Evolutionary conservation across 805 yeast species (phyloP).

Genomic region (Kockiozyma suomiensis): DNA sequence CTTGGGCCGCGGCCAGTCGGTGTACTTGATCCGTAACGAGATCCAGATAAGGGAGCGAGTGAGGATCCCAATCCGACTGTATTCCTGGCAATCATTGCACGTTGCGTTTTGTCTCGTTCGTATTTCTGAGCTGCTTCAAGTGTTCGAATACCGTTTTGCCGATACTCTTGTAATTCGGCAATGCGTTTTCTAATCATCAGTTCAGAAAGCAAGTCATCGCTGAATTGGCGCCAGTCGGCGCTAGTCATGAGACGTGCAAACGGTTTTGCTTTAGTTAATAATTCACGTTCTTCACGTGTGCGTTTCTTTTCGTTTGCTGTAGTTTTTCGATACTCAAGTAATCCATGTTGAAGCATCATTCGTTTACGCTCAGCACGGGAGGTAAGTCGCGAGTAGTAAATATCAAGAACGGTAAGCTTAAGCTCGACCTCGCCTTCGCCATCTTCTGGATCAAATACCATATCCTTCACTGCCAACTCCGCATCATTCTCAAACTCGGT

Average conservation of each 20-base stretch:
- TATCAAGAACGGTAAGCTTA: slow-evolving; percentile 82
- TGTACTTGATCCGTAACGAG: slow-evolving; percentile 28
- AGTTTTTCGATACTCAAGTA: slow-evolving; percentile 82
- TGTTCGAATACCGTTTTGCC: slow-evolving; percentile 83
- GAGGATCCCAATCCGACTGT: slow-evolving; percentile 23
- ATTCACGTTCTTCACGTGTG: slow-evolving; percentile 85
- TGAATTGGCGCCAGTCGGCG: slow-evolving; percentile 74
- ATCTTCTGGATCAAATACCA: slow-evolving; percentile 94
- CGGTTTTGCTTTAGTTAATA: slow-evolving; percentile 73
- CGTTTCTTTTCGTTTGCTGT: slow-evolving; percentile 82
- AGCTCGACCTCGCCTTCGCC: slow-evolving; percentile 84
- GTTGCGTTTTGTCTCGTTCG: slow-evolving; percentile 78
- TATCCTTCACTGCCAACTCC: slow-evolving; percentile 88
- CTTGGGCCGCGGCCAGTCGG: slow-evolving; percentile 29
- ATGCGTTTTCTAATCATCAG: slow-evolving; percentile 77
- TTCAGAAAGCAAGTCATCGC: slow-evolving; percentile 74
- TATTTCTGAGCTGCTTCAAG: slow-evolving; percentile 80
- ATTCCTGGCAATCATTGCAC: slow-evolving; percentile 27
- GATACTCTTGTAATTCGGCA: slow-evolving; percentile 89
- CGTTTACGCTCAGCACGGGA: slow-evolving; percentile 93
- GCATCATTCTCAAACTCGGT: slow-evolving; percentile 97
- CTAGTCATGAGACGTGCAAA: slow-evolving; percentile 79
- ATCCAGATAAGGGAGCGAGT: slow-evolving; percentile 13
- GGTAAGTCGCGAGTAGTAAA: slow-evolving; percentile 85
- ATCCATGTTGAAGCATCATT: slow-evolving; percentile 67